Evolutionary conservation across 495 filamentous ascomycete species (phyloP), one percentile per base, ranked within the genome.

Genomic region (Amphirosellinia nigrospora): DNA sequence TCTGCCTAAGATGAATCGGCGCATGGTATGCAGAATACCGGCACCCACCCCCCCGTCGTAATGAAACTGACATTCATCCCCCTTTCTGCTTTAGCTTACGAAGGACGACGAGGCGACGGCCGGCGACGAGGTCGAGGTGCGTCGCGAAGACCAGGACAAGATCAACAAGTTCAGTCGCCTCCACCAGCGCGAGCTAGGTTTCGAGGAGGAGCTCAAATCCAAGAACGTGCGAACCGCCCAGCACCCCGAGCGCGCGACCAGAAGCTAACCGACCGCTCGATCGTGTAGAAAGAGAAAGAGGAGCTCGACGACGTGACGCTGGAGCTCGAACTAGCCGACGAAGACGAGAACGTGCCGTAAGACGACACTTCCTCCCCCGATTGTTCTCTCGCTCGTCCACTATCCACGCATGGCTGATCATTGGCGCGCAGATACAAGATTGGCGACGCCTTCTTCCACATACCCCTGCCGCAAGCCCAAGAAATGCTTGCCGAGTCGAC

Each of bases 141-240:
- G 95, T 45, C 92, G 94, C 73, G 95, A 97, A 74, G 96, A 99
- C 78, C 96, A 99, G 80, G 94, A 99, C 81, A 96, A 94, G 80
- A 99, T 99, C 86, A 99, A 98, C 82, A 91, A 91, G 63, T 99
- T 99, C 84, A 98, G 94, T 79, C 89, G 94, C 45, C 85, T 99
- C 60, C 96, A 99, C 79, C 93, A 96, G 78, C 89, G 92, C 34
- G 92, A 97, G 80, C 82, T 89, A 4, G 76, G 82, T 10, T 79
- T 98, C 23, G 91, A 95, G 79, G 93, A 94, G 19, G 90, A 94
- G 73, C 81, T 99, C 78, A 93, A 93, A 73, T 78, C 76, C 6
- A 98, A 97, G 78, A 89, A 91, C 77, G 96, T 97, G 78, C 62
- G 88, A 68, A 55, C 50, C 21, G 21, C n/a, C 45, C n/a, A 60